Conservation (phyloP, 805 yeast species). For the Wickerhamomyces chaumierensis region DNA sequence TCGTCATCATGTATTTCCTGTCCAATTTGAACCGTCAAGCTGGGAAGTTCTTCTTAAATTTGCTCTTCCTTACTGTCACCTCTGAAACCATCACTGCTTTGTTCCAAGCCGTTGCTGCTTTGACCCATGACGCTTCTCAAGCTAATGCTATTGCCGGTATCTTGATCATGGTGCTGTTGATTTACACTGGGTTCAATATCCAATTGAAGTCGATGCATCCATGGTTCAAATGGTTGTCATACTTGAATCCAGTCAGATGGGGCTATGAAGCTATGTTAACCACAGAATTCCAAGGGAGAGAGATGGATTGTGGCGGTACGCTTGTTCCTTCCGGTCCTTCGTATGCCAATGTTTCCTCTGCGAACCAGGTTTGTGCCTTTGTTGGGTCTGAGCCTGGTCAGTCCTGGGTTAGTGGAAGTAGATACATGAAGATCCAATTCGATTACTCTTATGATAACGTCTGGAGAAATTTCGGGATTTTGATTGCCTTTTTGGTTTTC, state of each 20-base stretch:
- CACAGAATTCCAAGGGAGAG: slow-evolving; percentile 50
- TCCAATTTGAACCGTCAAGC: slow-evolving; percentile 36
- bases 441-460: slow-evolving; percentile 43
- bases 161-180: slow-evolving; percentile 33
- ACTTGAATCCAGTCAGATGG: slow-evolving; percentile 44
- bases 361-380: slow-evolving; percentile 16
- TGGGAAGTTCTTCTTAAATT: slow-evolving; percentile 42
- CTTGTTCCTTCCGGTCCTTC: slow-evolving; percentile 51
- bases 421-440: slow-evolving; percentile 37
- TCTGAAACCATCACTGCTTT: slow-evolving; percentile 37
- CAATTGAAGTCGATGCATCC: slow-evolving; percentile 52
- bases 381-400: slow-evolving; percentile 2
- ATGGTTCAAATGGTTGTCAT: slow-evolving; percentile 64
- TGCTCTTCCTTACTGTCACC: slow-evolving; percentile 31
- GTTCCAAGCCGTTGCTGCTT: slow-evolving; percentile 44
- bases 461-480: slow-evolving; percentile 76
- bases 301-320: slow-evolving; percentile 40
- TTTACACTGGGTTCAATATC: slow-evolving; percentile 59
- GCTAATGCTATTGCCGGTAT: slow-evolving; percentile 56
- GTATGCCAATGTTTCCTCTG: slow-evolving; percentile 26
- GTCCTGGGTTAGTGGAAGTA: slow-evolving; percentile 43
- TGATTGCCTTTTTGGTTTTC: slow-evolving; percentile 40
- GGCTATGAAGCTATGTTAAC: slow-evolving; percentile 54
- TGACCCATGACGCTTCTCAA: slow-evolving; percentile 28
- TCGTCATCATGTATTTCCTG: slow-evolving; percentile 45